Conservation (phyloP, 768 basidiomycete species). For the Boletus insuetus region DNA sequence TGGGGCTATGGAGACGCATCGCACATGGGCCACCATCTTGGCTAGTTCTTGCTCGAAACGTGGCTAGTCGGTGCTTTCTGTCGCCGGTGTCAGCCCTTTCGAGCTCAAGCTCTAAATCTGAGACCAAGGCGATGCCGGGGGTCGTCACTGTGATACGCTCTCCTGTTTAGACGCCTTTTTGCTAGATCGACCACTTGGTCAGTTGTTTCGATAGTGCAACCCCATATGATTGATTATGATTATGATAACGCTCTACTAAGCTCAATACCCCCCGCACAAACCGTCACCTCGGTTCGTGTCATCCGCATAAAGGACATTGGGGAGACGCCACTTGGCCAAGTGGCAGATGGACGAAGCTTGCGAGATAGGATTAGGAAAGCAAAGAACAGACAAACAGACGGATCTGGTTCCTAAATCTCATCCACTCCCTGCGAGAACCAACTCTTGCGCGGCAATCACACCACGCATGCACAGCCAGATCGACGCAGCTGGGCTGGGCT, state of each 20-base stretch:
- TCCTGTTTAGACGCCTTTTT: constrained; percentile 6
- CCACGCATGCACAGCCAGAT: constrained; percentile 4
- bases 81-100: not conserved
- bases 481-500: not conserved
- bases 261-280: too few relatives aligned
- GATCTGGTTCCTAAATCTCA: constrained; percentile 22
- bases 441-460: not conserved
- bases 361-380: not conserved
- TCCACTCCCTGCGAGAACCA: not conserved
- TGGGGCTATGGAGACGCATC: too few relatives aligned
- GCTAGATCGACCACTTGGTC: constrained; percentile 7
- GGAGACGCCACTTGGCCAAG: too few relatives aligned
- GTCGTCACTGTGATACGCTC: not conserved
- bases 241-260: too few relatives aligned
- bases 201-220: constrained; percentile 1
- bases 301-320: not conserved
- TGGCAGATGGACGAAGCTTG: not conserved
- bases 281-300: not conserved
- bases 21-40: too few relatives aligned
- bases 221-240: too few relatives aligned
- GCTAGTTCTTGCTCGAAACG: not conserved
- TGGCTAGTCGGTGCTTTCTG: not conserved
- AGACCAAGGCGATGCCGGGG: too few relatives aligned
- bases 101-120: too few relatives aligned
- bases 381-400: too few relatives aligned